Base-by-base conservation (phyloP, 140 eudicot genomes). In the Anethum foeniculum region DNA sequence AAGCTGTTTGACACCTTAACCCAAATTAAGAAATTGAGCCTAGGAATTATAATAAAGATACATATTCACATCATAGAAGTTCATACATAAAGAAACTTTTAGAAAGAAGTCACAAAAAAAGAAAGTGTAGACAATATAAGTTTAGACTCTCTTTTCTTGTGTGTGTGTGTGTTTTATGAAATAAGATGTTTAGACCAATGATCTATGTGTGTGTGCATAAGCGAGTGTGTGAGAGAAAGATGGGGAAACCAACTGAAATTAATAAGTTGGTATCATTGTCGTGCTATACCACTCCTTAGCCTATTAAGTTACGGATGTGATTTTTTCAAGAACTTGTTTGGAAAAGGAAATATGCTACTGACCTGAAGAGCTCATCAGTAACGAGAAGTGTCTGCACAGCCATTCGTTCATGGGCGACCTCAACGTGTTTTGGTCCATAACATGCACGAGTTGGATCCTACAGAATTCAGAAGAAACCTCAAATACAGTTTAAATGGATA, bases 351-450 rank as follows among this genome's bases (percentile, higher is more conserved):
- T 8, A 43, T 72, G 48, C 36, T 38, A 86, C 80, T 39, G 44
- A 90, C 98, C 93, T 89, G 85, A 94, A 94, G 80, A 90, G 93
- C 82, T 94, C 95, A 78, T 94, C 98, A 13, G 97, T 94, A 76
- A 94, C 80, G 39, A 94, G 96, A 83, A 94, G 93, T 78, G 98
- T 94, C 83, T 92, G 98, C 46, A 94, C 85, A 85, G 98, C 97
- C 98, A 92, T 94, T 77, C 96, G 85, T 78, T 94, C 98, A 85
- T 92, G 96, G 76, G 98, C 98, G 76, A 94, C 98, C 74, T 68
- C 74, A 30, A 94, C 98, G 83, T 94, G 98, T 81, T 90, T 94
- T 54, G 96, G 97, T 74, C 98, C 98, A 88, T 94, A 94, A 85
- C 98, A 94, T 80, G 98, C 98, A 85, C 97, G 97, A 67, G 80